Evolutionary conservation across 805 yeast genomes (phyloP).

Genomic region (Lipomyces chichibuensis): DNA sequence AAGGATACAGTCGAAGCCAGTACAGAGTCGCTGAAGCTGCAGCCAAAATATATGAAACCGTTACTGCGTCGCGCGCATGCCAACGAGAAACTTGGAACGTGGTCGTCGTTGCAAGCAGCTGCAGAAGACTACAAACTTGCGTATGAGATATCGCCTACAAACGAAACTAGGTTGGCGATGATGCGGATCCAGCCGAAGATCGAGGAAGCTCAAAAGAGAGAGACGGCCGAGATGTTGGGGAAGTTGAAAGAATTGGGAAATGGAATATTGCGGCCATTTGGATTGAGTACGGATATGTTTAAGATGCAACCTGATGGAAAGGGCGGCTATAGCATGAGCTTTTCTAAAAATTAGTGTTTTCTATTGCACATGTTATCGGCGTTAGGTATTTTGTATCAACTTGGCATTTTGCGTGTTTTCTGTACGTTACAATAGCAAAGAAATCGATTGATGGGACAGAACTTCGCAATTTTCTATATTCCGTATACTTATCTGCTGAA

Average conservation of each 20-base stretch:
- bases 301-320: slow-evolving; percentile 36
- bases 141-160: slow-evolving; percentile 19
- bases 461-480: no score
- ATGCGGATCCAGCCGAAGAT: slow-evolving; percentile 32
- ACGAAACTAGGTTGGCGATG: slow-evolving; percentile 13
- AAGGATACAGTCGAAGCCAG: slow-evolving; percentile 63
- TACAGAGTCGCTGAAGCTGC: slow-evolving; percentile 60
- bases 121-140: slow-evolving; percentile 38
- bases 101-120: slow-evolving; percentile 40
- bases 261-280: slow-evolving; percentile 41
- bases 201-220: slow-evolving; percentile 38
- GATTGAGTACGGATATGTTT: slow-evolving; percentile 42
- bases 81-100: slow-evolving; percentile 45
- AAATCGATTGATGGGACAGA: neutral
- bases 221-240: slow-evolving; percentile 42
- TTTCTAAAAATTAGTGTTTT: slow-evolving; percentile 10
- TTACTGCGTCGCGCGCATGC: slow-evolving; percentile 78
- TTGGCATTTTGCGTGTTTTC: neutral
- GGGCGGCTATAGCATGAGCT: slow-evolving; percentile 36
- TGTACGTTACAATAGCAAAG: neutral
- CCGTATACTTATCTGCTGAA: neutral
- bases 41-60: slow-evolving; percentile 66
- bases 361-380: neutral
- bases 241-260: slow-evolving; percentile 44
- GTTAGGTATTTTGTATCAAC: neutral